A percentile compares a stretch with the other conserved stretches of the same genome.
Conservation (phyloP, 768 basidiomycete species). For the Tephrocybe sp. region DNA sequence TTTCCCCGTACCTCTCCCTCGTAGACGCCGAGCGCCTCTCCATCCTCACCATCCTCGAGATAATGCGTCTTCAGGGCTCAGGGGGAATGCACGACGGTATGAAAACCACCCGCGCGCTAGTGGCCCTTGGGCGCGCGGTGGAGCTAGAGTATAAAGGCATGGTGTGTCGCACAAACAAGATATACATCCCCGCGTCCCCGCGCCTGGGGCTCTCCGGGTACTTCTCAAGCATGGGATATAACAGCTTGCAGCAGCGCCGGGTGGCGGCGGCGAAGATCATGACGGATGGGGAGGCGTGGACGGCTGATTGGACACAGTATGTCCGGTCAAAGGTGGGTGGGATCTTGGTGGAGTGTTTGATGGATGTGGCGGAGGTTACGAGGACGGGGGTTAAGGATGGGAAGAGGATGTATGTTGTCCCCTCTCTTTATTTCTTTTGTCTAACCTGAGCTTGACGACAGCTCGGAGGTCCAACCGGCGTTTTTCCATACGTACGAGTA, state of each 20-base stretch:
- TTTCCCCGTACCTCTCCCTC: slow-evolving; percentile 75
- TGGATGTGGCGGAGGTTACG: slow-evolving; percentile 80
- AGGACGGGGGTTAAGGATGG: slow-evolving; percentile 59
- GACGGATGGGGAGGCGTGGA: slow-evolving; percentile 70
- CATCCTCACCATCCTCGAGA: slow-evolving; percentile 84
- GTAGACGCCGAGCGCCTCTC: slow-evolving; percentile 80
- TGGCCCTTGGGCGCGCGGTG: slow-evolving; percentile 79
- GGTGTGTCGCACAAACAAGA: slow-evolving; percentile 66
- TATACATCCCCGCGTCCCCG: slow-evolving; percentile 41
- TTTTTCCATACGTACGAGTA: slow-evolving; percentile 94
- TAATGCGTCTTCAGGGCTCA: slow-evolving; percentile 77
- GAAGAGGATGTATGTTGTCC: slow-evolving; percentile 52
- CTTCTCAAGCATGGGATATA: slow-evolving; percentile 64
- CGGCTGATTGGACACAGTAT: slow-evolving; percentile 79
- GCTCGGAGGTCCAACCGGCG: slow-evolving; percentile 81
- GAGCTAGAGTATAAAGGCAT: slow-evolving; percentile 91
- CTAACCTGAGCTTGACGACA: slow-evolving; percentile 26
- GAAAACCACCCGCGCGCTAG: slow-evolving; percentile 83
- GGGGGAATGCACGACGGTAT: slow-evolving; percentile 83
- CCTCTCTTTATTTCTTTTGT: background rate
- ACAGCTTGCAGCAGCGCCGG: slow-evolving; percentile 60
- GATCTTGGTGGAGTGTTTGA: slow-evolving; percentile 78
- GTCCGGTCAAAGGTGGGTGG: slow-evolving; percentile 79
- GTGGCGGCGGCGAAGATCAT: slow-evolving; percentile 65
- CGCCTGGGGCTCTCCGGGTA: slow-evolving; percentile 37